Evolutionary conservation across 179 eudicot genomes (phyloP).

Genomic region (Camellia oleifera): DNA sequence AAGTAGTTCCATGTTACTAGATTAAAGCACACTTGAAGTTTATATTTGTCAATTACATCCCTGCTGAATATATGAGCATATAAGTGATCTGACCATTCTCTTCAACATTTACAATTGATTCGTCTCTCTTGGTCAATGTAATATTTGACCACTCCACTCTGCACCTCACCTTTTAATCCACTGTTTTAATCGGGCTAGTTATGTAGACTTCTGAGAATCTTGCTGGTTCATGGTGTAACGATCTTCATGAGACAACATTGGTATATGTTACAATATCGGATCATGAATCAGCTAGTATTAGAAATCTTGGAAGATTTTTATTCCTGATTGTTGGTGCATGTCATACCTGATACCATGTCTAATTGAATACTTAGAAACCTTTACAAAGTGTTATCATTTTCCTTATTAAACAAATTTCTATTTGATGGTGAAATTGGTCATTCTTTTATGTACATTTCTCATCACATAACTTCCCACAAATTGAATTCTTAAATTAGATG

Average conservation of each 20-base stretch:
- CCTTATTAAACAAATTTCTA: background rate
- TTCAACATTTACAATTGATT: background rate
- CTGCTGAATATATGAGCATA: constrained; percentile 11
- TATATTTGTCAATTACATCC: background rate
- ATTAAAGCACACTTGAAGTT: background rate
- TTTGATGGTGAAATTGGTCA: background rate
- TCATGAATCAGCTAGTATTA: background rate
- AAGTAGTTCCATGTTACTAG: background rate
- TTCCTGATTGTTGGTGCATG: background rate
- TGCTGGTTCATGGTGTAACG: background rate
- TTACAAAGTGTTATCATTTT: background rate
- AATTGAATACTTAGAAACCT: constrained; percentile 6
- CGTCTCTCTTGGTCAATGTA: background rate
- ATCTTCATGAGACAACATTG: background rate
- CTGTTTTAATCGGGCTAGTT: background rate
- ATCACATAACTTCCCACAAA: background rate
- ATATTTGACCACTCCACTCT: background rate
- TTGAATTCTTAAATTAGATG: no score
- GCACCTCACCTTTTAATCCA: background rate
- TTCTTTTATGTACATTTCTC: background rate
- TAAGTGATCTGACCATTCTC: constrained; percentile 1
- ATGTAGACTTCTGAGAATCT: background rate
- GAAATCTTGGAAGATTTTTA: background rate
- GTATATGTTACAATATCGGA: background rate
- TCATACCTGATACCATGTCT: background rate